Conservation (phyloP, 345 rosid species). For the Mangifera indica region DNA sequence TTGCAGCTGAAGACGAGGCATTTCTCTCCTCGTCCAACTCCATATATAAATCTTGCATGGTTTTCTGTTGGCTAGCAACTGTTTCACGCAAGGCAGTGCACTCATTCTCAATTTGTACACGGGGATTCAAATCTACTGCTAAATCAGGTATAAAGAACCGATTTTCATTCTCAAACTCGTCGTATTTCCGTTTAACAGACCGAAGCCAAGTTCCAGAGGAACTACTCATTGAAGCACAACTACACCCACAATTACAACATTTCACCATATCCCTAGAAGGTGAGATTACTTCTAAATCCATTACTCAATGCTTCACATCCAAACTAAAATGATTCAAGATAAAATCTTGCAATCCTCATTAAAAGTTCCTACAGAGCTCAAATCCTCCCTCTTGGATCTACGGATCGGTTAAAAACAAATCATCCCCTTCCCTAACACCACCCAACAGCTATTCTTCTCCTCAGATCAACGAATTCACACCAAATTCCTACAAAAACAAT, state of each 20-base stretch:
- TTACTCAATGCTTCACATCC: constrained; percentile 27
- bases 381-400: constrained; percentile 29
- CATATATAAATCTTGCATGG: constrained; percentile 57
- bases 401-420: constrained; percentile 17
- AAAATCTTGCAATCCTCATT: not conserved
- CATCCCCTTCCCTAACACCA: constrained; percentile 27
- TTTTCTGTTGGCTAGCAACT: constrained; percentile 65
- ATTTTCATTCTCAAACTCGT: constrained; percentile 51
- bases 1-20: constrained; percentile 91
- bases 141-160: constrained; percentile 53
- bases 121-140: constrained; percentile 51
- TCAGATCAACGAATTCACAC: constrained; percentile 21
- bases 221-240: constrained; percentile 39
- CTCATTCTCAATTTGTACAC: constrained; percentile 82
- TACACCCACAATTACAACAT: constrained; percentile 68
- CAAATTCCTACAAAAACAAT: constrained; percentile 11
- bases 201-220: constrained; percentile 51
- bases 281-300: constrained; percentile 53
- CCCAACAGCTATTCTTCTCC: constrained; percentile 21
- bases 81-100: constrained; percentile 68
- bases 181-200: constrained; percentile 68
- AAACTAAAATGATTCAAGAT: constrained; percentile 22
- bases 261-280: constrained; percentile 34
- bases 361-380: not conserved
- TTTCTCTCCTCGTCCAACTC: constrained; percentile 96